These are phyloP conservation scores for Colletotrichum higginsianum DNA, from an alignment of 2,329 filamentous ascomycete genomes.

Conservation along the genomic window DNA sequence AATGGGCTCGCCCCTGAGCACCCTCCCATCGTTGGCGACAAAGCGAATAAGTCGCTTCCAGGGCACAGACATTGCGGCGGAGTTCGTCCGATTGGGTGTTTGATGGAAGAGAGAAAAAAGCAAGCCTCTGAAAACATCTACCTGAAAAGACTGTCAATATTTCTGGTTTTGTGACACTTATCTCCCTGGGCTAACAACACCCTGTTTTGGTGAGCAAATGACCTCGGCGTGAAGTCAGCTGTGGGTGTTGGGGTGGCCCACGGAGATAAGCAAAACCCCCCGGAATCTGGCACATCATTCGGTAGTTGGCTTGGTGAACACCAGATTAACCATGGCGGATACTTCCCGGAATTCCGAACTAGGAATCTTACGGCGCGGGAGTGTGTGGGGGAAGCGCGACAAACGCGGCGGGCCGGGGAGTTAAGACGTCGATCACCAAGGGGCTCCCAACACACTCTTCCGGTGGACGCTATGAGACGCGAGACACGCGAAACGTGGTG, in stretches of 20 bases:
- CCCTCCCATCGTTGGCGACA: slow-evolving; percentile 63
- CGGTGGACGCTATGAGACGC: background rate
- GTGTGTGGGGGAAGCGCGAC: background rate
- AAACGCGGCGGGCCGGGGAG: slow-evolving; percentile 3
- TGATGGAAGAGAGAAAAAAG: too few relatives aligned
- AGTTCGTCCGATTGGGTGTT: background rate
- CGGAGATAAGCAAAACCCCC: slow-evolving; percentile 15
- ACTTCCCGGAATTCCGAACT: background rate
- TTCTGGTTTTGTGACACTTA: background rate
- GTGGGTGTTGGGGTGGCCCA: background rate
- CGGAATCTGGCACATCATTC: background rate
- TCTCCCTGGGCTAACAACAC: too few relatives aligned
- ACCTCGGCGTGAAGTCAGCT: background rate
- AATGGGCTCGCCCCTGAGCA: slow-evolving; percentile 68
- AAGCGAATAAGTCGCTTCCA: slow-evolving; percentile 72
- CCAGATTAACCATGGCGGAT: background rate
- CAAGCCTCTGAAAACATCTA: too few relatives aligned
- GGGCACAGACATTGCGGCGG: slow-evolving; percentile 48
- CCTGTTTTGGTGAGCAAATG: too few relatives aligned
- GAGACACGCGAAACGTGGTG: background rate
- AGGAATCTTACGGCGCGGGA: background rate
- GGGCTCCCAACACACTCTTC: background rate
- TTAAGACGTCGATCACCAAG: background rate
- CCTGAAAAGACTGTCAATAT: too few relatives aligned
- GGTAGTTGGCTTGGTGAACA: background rate